These are phyloP conservation scores for Claviceps humidiphila DNA, from an alignment of 2,329 filamentous ascomycete species.

Conservation along the genomic window DNA sequence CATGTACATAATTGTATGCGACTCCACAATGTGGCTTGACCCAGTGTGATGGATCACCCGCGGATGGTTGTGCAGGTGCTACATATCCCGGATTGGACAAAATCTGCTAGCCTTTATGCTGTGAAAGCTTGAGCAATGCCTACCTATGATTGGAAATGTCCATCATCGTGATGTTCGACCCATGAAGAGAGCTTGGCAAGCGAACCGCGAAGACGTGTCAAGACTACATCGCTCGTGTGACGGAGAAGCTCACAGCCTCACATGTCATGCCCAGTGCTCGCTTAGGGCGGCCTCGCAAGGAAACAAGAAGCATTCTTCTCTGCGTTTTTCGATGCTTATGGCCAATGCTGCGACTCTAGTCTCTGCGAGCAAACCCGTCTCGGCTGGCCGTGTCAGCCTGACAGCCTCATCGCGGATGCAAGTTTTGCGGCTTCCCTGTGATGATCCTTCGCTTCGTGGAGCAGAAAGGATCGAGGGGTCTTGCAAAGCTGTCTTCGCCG, in stretches of 20 bases:
- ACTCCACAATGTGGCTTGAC: constrained; percentile 1
- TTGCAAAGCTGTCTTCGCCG: background rate
- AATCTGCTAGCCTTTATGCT: background rate
- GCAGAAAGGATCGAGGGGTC: background rate
- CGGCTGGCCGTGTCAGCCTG: too few relatives aligned
- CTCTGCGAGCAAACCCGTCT: background rate
- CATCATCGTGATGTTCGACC: background rate
- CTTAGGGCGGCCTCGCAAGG: background rate
- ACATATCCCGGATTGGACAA: background rate
- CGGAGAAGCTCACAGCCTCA: background rate
- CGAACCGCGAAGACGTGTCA: background rate
- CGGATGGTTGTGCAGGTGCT: background rate
- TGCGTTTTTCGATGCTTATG: background rate
- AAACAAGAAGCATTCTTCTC: background rate
- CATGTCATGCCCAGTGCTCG: background rate
- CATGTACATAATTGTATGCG: background rate
- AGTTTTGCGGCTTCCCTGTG: background rate
- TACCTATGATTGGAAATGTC: background rate
- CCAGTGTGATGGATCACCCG: constrained; percentile 1
- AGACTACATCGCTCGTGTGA: background rate
- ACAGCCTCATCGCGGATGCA: background rate
- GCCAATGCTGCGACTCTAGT: background rate
- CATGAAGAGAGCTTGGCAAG: background rate
- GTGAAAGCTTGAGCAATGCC: background rate
- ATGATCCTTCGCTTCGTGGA: background rate